Conservation (phyloP, 192 early-diverging fungal species). For the Dissophora ornata region DNA sequence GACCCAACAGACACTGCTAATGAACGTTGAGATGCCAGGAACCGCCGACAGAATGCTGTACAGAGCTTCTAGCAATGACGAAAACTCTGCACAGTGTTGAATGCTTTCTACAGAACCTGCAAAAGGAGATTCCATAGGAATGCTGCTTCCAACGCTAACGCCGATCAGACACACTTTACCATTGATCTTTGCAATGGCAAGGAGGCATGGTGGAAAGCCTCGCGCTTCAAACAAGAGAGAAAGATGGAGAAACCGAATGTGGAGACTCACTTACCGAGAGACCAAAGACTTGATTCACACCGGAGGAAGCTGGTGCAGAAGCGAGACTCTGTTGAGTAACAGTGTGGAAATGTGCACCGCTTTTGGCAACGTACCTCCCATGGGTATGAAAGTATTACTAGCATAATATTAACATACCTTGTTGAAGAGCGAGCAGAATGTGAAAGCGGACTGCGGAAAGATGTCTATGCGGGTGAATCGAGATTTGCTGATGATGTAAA, state of each 20-base stretch:
- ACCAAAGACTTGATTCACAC: constrained; percentile 11
- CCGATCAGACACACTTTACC: constrained; percentile 23
- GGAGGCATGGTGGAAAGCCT: constrained; percentile 30
- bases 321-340: constrained; percentile 4
- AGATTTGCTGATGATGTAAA: constrained; percentile 16
- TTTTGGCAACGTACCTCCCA: constrained; percentile 4
- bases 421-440: constrained; percentile 11
- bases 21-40: constrained; percentile 34
- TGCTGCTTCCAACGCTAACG: constrained; percentile 22
- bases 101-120: constrained; percentile 7
- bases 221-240: constrained; percentile 18
- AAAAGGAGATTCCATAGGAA: constrained; percentile 23
- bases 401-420: constrained; percentile 16
- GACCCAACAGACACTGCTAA: constrained; percentile 38
- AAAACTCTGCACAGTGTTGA: constrained; percentile 31
- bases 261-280: constrained; percentile 17
- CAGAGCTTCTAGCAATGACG: constrained; percentile 33
- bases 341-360: constrained; percentile 3
- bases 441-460: constrained; percentile 13
- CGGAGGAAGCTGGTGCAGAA: constrained; percentile 7
- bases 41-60: constrained; percentile 30
- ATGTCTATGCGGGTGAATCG: constrained; percentile 8
- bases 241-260: constrained; percentile 14
- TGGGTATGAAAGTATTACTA: constrained; percentile 5
- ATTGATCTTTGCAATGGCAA: constrained; percentile 19